A percentile compares a stretch with the other conserved stretches of the same genome.
Evolutionary conservation across 208 protist genomes (phyloP).

Genomic region (Acanthamoeba sp.): DNA sequence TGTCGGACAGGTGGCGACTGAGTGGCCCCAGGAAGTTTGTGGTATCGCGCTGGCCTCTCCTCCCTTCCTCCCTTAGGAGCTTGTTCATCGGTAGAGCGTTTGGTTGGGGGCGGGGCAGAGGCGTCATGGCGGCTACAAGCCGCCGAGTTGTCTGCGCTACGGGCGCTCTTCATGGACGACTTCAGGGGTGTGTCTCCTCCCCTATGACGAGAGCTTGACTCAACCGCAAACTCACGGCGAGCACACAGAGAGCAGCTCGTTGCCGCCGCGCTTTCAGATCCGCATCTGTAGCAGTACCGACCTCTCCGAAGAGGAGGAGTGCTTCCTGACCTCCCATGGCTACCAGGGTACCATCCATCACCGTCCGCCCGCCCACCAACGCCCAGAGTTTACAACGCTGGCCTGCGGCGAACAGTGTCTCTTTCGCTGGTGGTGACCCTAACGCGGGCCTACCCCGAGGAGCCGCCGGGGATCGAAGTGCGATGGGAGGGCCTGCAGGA

Average conservation of each 20-base stretch:
- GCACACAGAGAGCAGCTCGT: neutral
- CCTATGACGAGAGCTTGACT: neutral
- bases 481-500: slow-evolving; percentile 7
- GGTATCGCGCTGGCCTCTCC: too few species aligned
- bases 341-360: neutral
- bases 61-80: too few species aligned
- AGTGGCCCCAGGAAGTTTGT: neutral
- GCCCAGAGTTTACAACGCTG: too few species aligned
- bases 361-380: too few species aligned
- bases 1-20: too few species aligned
- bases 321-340: slow-evolving; percentile 9
- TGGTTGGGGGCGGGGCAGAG: neutral
- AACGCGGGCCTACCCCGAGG: slow-evolving; percentile 11
- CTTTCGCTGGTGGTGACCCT: neutral
- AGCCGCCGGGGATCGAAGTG: neutral
- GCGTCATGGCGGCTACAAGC: neutral
- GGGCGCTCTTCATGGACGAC: slow-evolving; percentile 27
- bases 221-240: too few species aligned
- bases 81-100: too few species aligned
- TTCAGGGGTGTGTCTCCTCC: neutral
- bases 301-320: slow-evolving; percentile 13
- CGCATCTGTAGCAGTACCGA: neutral
- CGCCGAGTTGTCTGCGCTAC: neutral
- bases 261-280: slow-evolving; percentile 13
- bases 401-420: neutral